Base-by-base conservation (phyloP, 1,284 basidiomycete genomes). In the Ceratobasidium sp. region DNA sequence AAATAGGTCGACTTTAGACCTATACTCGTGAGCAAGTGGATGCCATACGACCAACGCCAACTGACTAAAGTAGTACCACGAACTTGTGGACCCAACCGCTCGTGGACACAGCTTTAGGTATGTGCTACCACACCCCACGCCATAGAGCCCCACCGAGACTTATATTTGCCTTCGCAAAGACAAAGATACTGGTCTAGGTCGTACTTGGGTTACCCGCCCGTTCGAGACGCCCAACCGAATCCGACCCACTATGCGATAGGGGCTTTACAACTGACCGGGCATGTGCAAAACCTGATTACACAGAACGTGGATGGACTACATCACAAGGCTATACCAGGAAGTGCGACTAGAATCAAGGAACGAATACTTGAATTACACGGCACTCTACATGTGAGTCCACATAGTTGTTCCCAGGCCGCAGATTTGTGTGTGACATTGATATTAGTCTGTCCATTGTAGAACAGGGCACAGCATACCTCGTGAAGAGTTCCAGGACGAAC, bases 271-370 rank as follows among this genome's bases (percentile, higher is more conserved):
- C 85, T 93, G 74, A 82, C 91, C 7, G 86, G 85, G 7, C 80
- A 89, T 64, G 84, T 92, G 21, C 82, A 86, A 7, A 83, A 84
- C n/a, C 81, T 95, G 30, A 89, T 98, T 72, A 98, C 96, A 0
- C 95, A 97, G 80, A 97, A 96, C 77, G 95, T 98, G 7, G 96
- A 98, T 78, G 94, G 94, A 8, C 86, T 97, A 14, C 95, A 96
- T 78, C 89, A 89, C 62, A 94, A 94, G 82, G 91, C 89, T 32
- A 80, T 89, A 82, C 78, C 66, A 82, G 77, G 81, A n/a, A 62
- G 78, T 6, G 44, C 79, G 75, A 47, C 80, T 85, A 64, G 79
- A 52, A 75, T 74, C 0, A 64, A 84, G 44, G 77, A 84, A 43
- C 81, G 81, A 11, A 90, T 96, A 64, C 83, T 97, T 35, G 94